A percentile compares a stretch with the other conserved stretches of the same genome.
Evolutionary conservation across 805 yeast genomes (phyloP).

Genomic region (Priceomyces castillae): DNA sequence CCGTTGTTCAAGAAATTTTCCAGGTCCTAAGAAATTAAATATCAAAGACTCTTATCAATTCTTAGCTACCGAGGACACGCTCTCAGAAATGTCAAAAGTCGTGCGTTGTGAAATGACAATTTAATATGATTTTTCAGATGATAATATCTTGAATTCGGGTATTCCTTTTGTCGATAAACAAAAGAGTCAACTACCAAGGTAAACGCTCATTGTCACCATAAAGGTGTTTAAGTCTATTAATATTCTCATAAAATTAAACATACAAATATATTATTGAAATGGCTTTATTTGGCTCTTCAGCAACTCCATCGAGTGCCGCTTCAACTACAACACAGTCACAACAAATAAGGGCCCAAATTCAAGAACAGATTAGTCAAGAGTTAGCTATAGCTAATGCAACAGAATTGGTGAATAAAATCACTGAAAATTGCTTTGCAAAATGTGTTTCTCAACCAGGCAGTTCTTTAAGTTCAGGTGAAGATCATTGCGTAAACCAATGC

Average conservation of each 20-base stretch:
- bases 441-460: constrained; percentile 67
- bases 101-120: too few relatives aligned
- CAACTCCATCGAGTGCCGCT: constrained; percentile 10
- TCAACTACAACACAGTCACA: constrained; percentile 23
- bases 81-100: too few relatives aligned
- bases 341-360: constrained; percentile 59
- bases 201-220: too few relatives aligned
- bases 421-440: constrained; percentile 82
- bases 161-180: too few relatives aligned
- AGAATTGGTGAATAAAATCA: constrained; percentile 77
- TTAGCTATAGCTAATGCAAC: constrained; percentile 91
- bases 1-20: neutral
- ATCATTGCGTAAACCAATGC: constrained; percentile 72
- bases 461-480: constrained; percentile 49
- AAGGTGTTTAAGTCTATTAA: too few relatives aligned
- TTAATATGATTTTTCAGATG: too few relatives aligned
- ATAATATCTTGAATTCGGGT: too few relatives aligned
- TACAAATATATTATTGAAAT: constrained; percentile 8
- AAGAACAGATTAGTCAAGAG: constrained; percentile 73
- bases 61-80: too few relatives aligned
- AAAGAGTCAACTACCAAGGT: too few relatives aligned
- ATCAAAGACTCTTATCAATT: neutral
- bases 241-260: too few relatives aligned
- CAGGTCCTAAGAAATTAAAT: neutral
- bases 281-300: constrained; percentile 25